phyloP scores from a whole-genome alignment of 352 stramenopile genomes.

The Detonula confervacea region DNA sequence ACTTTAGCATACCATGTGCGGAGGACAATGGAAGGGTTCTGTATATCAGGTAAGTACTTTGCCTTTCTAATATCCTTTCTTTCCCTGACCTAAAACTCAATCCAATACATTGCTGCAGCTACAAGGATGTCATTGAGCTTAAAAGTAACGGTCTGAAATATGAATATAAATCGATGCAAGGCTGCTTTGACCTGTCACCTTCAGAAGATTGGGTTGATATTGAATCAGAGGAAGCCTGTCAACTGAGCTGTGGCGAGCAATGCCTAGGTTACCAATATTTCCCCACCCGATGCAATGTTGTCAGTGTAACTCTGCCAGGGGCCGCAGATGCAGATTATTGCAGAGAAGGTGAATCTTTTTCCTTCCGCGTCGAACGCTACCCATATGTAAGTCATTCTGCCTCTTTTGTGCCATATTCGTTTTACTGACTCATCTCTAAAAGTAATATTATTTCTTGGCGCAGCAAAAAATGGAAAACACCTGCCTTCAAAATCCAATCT shows the following conservation, averaged over 20 bases:
- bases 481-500: constrained; percentile 22
- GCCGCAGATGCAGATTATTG: background rate
- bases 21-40: background rate
- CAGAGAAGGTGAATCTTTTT: constrained; percentile 10
- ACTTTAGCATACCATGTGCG: constrained; percentile 22
- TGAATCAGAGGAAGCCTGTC: constrained; percentile 15
- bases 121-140: constrained; percentile 27
- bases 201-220: constrained; percentile 11
- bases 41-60: constrained; percentile 14
- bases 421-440: too few relatives aligned
- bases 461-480: constrained; percentile 24
- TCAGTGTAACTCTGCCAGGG: background rate
- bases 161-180: constrained; percentile 23
- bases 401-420: too few relatives aligned
- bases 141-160: constrained; percentile 7
- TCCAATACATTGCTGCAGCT: constrained; percentile 8
- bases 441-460: too few relatives aligned
- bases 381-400: too few relatives aligned
- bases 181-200: background rate
- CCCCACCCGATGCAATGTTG: background rate
- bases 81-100: background rate
- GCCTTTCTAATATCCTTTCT: background rate
- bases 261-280: constrained; percentile 29
- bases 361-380: constrained; percentile 25
- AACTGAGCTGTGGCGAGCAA: background rate